Evolutionary conservation across 345 rosid species (phyloP), one percentile per base, ranked within the genome.

Genomic region (Eucalyptus pauciflora): DNA sequence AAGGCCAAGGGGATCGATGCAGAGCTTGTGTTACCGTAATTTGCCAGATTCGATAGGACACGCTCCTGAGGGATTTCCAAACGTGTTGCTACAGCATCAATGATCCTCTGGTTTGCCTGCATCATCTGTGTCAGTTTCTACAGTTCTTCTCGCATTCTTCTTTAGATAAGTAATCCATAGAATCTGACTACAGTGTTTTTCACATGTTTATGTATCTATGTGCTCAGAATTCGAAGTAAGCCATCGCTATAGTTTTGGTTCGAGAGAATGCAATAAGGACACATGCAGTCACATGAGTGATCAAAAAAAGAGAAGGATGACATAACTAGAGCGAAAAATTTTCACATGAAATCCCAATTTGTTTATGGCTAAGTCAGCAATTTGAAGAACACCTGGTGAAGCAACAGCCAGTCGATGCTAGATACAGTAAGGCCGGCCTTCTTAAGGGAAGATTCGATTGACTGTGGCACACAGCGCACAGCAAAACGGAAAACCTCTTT

Each of bases 71-170:
- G 99, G 86, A 98, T 91, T 45, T 94, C 91, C 67, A 98, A 92
- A 58, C 98, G 96, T 64, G 96, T 92, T 54, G 98, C 98, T 87
- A 97, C 99, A 48, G 97, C 94, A 91, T 96, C 99, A 46, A 98
- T 92, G 93, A 98, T 98, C 95, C 98, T 95, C 92, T 96, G 98
- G 90, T 98, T 98, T 54, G 99, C 99, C 99, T 98, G 94, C 95
- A 95, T 76, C 48, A 76, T 76, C 15, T 76, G 15, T 22, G 85
- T 76, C 85, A 76, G 85, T 76, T 76, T 76, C 27, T 41, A 76
- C 48, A 41, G 85, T 76, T 43, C 88, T 87, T 41, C 88, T 87
- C 76, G 33, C 50, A 58, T 76, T 41, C 85, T 76, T 41, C 48
- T 41, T 76, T 76, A 48, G 29, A 41, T 22, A 76, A 41, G 85